Conservation (phyloP, 2,329 filamentous ascomycete genomes). For the Hymenoscyphus salicellus region DNA sequence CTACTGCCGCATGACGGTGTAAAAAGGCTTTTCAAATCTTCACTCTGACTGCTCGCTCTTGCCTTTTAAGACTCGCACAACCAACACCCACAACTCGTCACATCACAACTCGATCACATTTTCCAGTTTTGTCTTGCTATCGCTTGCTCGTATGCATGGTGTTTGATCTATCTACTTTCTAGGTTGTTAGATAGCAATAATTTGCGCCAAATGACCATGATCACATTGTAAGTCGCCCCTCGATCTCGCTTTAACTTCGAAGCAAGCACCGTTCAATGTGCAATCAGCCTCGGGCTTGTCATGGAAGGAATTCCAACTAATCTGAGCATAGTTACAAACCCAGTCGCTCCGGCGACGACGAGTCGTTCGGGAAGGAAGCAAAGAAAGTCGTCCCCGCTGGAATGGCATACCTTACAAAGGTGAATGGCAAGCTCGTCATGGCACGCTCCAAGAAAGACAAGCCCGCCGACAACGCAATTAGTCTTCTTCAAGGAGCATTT, state of each 20-base stretch:
- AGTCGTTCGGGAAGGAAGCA: not conserved
- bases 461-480: slow-evolving; percentile 12
- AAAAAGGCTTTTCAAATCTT: no score
- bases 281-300: not conserved
- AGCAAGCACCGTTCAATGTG: not conserved
- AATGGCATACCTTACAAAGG: slow-evolving; percentile 31
- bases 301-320: not conserved
- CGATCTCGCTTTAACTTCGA: not conserved
- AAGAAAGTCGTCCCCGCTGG: slow-evolving; percentile 24
- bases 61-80: no score
- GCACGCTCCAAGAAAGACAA: slow-evolving; percentile 29
- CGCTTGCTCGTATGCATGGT: not conserved
- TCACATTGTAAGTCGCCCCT: not conserved
- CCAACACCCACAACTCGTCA: not conserved
- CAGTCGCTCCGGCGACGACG: slow-evolving; percentile 1
- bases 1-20: no score
- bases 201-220: not conserved
- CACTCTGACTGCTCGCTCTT: no score
- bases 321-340: slow-evolving; percentile 18
- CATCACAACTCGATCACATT: not conserved
- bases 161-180: not conserved
- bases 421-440: slow-evolving; percentile 33
- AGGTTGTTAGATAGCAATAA: not conserved
- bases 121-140: not conserved
- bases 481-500: slow-evolving; percentile 28